Base-by-base conservation (phyloP, 2,329 filamentous ascomycete species). In the Thelonectria olida region DNA sequence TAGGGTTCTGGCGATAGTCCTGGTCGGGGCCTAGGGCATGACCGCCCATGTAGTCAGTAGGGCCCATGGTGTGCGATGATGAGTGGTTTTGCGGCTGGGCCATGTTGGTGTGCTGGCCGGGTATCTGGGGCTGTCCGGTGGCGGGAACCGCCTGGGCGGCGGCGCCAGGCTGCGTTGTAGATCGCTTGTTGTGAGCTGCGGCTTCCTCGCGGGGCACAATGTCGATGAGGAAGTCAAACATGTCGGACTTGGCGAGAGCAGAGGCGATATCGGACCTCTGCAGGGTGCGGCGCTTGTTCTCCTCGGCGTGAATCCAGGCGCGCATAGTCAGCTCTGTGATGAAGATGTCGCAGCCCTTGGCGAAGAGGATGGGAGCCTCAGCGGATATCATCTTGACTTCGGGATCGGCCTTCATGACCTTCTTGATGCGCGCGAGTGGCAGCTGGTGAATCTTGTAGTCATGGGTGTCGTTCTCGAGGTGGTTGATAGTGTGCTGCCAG, bases 331-430 rank as follows among this genome's bases (percentile, higher is more conserved):
- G 84, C 79, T 99, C 96, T 1, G 94, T 97, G 74, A 99, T 99
- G 81, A 99, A 99, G 74, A 98, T 97, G 75, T 99, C 96, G 79
- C 96, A 98, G 36, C 95, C 96, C 79, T 99, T 99, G 52, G 96
- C 96, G 73, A 99, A 99, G 13, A 99, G 84, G 70, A 99, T 99
- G 1, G 96, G 96, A 2, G 96, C 96, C 80, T 99, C 96, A 8
- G 96, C 96, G 4, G 94, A 98, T 65, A 99, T 99, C 96, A 99
- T 99, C 83, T 99, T 99, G 48, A 99, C 96, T 73, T 99, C 96
- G 0, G 96, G 96, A 70, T 99, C 96, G 1, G 96, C 96, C 81
- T 99, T 99, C 96, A 99, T 99, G 68, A 99, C 96, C 79, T 99
- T 99, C 84, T 99, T 99, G 82, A 99, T 99, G 55, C 96, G 91